Percentiles rank a stretch among this genome's conserved stretches.
Conservation (phyloP, 805 yeast species). For the Barnettozyma sp. region DNA sequence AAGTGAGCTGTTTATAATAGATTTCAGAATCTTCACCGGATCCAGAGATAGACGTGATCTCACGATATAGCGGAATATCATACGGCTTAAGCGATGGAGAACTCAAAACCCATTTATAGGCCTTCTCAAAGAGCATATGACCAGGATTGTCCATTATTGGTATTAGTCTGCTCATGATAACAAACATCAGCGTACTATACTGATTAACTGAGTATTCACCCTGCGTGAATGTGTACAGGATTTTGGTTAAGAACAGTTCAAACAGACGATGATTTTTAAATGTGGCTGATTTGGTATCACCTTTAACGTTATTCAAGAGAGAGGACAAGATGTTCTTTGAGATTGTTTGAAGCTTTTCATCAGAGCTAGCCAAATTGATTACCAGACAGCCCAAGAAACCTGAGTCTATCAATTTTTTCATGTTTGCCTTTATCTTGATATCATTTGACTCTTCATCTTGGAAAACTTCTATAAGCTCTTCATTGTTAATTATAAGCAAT, state of each 20-base stretch:
- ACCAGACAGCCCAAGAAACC: constrained; percentile 46
- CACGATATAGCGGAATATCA: constrained; percentile 39
- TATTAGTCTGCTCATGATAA: constrained; percentile 46
- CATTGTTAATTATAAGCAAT: constrained; percentile 53
- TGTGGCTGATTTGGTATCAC: constrained; percentile 27
- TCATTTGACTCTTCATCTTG: constrained; percentile 26
- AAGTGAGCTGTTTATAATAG: constrained; percentile 51
- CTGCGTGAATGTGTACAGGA: constrained; percentile 29
- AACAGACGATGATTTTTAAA: constrained; percentile 53
- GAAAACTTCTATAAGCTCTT: constrained; percentile 44
- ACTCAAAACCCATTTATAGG: constrained; percentile 54
- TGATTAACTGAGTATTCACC: constrained; percentile 13
- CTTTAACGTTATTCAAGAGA: constrained; percentile 36
- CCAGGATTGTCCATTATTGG: constrained; percentile 61
- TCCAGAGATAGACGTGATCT: constrained; percentile 23
- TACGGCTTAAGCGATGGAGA: constrained; percentile 31
- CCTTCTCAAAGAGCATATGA: constrained; percentile 66
- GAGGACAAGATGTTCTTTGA: constrained; percentile 39
- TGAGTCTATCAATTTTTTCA: constrained; percentile 52
- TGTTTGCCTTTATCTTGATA: constrained; percentile 34
- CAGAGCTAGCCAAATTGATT: constrained; percentile 36
- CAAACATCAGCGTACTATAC: constrained; percentile 45
- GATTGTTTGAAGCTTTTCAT: constrained; percentile 27
- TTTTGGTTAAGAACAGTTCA: constrained; percentile 44
- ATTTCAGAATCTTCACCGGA: constrained; percentile 37